Evolutionary conservation across 371 early-diverging fungal species (phyloP).

Genomic region (Mortierella sp.): DNA sequence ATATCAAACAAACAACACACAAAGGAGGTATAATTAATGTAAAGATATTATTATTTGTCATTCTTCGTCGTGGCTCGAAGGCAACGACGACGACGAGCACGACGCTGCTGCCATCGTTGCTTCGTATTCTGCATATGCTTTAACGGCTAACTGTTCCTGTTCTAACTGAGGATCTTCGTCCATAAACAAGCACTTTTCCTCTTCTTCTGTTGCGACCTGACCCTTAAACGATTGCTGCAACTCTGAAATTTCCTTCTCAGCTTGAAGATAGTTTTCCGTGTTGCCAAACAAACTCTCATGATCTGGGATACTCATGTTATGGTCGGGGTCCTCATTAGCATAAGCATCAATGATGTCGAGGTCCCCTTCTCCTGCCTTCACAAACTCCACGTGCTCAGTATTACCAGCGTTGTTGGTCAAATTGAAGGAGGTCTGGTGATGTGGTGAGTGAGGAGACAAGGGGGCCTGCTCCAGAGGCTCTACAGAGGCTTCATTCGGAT

Average conservation of each 20-base stretch:
- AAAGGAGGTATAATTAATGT: neutral
- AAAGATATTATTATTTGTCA: constrained; percentile 7
- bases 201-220: neutral
- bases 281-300: constrained; percentile 42
- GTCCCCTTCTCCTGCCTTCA: neutral
- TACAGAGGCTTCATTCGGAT: neutral
- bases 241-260: constrained; percentile 37
- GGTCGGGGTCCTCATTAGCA: constrained; percentile 22
- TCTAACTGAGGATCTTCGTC: constrained; percentile 30
- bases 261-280: constrained; percentile 38
- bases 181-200: constrained; percentile 29
- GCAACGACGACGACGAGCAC: constrained; percentile 28
- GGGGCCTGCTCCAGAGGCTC: neutral
- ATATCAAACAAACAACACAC: neutral
- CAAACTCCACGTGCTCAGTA: neutral
- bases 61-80: constrained; percentile 27
- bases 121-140: constrained; percentile 44
- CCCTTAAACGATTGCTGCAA: constrained; percentile 23
- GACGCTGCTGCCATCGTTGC: constrained; percentile 34
- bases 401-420: neutral
- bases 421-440: neutral
- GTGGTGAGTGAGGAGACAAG: constrained; percentile 21
- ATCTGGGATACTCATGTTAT: constrained; percentile 36
- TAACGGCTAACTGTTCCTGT: constrained; percentile 40
- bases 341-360: constrained; percentile 10